Evolutionary conservation across 208 protist genomes (phyloP).

Genomic region (Strigomonas culicis): DNA sequence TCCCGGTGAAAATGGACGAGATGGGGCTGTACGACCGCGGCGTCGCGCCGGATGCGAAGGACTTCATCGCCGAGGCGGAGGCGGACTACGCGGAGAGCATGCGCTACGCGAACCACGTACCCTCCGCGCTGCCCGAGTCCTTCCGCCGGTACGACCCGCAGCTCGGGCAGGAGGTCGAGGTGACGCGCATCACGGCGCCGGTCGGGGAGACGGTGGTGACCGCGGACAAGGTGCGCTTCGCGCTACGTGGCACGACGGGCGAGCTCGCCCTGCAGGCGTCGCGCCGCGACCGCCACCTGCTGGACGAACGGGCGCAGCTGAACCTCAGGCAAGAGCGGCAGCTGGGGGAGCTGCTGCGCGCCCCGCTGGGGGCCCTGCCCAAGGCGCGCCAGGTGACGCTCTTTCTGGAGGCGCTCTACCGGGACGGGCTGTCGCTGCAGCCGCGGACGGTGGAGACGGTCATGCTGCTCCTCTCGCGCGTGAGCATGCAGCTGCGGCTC

Average conservation of each 20-base stretch:
- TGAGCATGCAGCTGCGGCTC: constrained; percentile 49
- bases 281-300: constrained; percentile 18
- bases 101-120: constrained; percentile 33
- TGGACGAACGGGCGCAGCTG: constrained; percentile 49
- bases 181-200: constrained; percentile 50
- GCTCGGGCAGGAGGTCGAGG: constrained; percentile 22
- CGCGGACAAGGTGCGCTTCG: constrained; percentile 52
- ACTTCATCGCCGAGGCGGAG: constrained; percentile 66
- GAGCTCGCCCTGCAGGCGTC: constrained; percentile 49
- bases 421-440: constrained; percentile 43
- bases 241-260: constrained; percentile 38
- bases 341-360: constrained; percentile 54
- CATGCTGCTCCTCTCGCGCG: constrained; percentile 58
- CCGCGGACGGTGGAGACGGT: constrained; percentile 54
- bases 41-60: constrained; percentile 48
- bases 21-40: constrained; percentile 65
- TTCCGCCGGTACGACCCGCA: constrained; percentile 23
- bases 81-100: constrained; percentile 60
- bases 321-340: constrained; percentile 76
- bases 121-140: constrained; percentile 19
- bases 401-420: constrained; percentile 42
- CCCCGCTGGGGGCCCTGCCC: constrained; percentile 50
- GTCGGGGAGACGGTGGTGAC: constrained; percentile 68
- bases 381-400: constrained; percentile 54
- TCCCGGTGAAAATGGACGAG: constrained; percentile 49